Evolutionary conservation across 768 basidiomycete species (phyloP).

Genomic region (Hypholoma fasciculare): DNA sequence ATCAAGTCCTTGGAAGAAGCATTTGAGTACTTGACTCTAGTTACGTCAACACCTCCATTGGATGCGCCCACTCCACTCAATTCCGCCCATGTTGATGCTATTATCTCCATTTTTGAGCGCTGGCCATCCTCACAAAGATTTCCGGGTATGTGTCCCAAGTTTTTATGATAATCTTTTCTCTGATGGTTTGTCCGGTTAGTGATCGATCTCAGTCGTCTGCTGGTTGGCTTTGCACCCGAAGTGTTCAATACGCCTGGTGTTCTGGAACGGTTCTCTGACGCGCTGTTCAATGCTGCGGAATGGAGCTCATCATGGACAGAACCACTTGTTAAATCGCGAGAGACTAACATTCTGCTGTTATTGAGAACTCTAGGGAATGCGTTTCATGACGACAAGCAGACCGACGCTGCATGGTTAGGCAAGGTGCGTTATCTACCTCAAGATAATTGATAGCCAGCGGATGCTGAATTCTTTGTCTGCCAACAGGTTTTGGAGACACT

Average conservation of each 20-base stretch:
- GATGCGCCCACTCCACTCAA: slow-evolving; percentile 35
- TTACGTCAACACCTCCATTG: slow-evolving; percentile 35
- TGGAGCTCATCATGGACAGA: slow-evolving; percentile 57
- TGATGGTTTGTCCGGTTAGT: slow-evolving; percentile 41
- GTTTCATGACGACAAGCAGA: slow-evolving; percentile 58
- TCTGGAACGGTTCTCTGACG: slow-evolving; percentile 54
- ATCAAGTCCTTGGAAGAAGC: slow-evolving; percentile 54
- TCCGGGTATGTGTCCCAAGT: slow-evolving; percentile 48
- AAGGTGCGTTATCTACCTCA: not conserved
- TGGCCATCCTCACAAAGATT: slow-evolving; percentile 78
- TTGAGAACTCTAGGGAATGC: slow-evolving; percentile 80
- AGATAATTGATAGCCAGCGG: not conserved
- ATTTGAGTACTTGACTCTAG: slow-evolving; percentile 58
- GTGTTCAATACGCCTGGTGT: slow-evolving; percentile 43
- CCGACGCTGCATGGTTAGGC: slow-evolving; percentile 39
- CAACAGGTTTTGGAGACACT: slow-evolving; percentile 58
- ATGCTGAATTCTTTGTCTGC: slow-evolving; percentile 1
- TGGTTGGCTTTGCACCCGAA: slow-evolving; percentile 62
- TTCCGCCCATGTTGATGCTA: slow-evolving; percentile 55
- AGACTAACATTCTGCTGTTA: slow-evolving; percentile 83
- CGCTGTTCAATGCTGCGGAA: slow-evolving; percentile 67
- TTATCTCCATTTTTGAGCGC: slow-evolving; percentile 64
- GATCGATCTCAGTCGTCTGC: slow-evolving; percentile 81
- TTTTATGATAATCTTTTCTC: not conserved
- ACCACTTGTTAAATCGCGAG: slow-evolving; percentile 68